A percentile compares a stretch with the other conserved stretches of the same genome.
These are phyloP conservation scores for Quercus alba DNA, from an alignment of 306 rosid genomes.

Conservation along the genomic window DNA sequence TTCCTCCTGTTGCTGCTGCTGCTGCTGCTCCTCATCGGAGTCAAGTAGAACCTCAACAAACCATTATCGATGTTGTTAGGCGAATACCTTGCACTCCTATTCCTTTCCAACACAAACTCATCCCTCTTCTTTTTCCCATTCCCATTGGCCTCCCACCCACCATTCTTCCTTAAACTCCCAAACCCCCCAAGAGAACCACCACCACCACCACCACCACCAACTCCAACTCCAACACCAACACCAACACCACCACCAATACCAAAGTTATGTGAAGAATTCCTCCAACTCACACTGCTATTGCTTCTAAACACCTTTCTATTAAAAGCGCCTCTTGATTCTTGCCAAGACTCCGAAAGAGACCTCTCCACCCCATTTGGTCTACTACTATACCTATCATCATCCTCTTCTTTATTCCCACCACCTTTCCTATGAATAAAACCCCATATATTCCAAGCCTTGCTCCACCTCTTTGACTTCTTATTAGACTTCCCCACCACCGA, in stretches of 20 bases:
- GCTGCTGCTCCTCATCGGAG: slow-evolving; percentile 75
- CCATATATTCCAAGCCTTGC: slow-evolving; percentile 91
- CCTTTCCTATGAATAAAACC: slow-evolving; percentile 63
- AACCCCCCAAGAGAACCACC: slow-evolving; percentile 27
- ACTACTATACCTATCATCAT: slow-evolving; percentile 64
- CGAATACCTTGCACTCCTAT: slow-evolving; percentile 79
- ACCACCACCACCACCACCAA: too few relatives aligned
- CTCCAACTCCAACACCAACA: too few relatives aligned
- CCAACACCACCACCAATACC: slow-evolving; percentile 7
- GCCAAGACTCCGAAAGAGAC: slow-evolving; percentile 89
- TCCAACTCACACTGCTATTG: slow-evolving; percentile 94
- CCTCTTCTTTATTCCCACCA: slow-evolving; percentile 73
- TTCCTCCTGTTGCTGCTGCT: slow-evolving; percentile 54
- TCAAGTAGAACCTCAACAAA: slow-evolving; percentile 62
- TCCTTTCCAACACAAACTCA: slow-evolving; percentile 81
- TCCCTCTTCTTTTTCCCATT: slow-evolving; percentile 65
- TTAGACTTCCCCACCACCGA: slow-evolving; percentile 46
- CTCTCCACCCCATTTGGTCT: slow-evolving; percentile 72
- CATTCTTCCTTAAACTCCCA: slow-evolving; percentile 65
- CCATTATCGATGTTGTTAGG: slow-evolving; percentile 73
- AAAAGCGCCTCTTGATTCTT: slow-evolving; percentile 55
- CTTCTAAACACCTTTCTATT: slow-evolving; percentile 67
- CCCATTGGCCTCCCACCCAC: slow-evolving; percentile 40
- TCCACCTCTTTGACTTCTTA: slow-evolving; percentile 81
- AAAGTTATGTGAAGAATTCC: slow-evolving; percentile 55